Evolutionary conservation across 2,329 filamentous ascomycete genomes (phyloP), one percentile per base, ranked within the genome.

Genomic region (Aureobasidium leucospermi): DNA sequence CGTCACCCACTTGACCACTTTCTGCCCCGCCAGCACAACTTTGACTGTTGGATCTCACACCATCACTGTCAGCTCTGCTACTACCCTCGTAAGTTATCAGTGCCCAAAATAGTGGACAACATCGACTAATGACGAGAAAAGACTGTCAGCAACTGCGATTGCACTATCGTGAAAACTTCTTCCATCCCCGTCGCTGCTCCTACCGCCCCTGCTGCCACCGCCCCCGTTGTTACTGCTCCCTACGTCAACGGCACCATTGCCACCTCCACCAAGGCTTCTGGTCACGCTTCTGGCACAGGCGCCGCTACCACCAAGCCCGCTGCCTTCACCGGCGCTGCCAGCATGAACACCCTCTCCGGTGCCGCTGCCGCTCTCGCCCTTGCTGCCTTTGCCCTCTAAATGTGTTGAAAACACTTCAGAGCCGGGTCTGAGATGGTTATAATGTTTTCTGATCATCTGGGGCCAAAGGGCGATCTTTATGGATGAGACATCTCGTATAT

Each of bases 141-240:
- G 19, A 19, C 19, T 43, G 64, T 66, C 55, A 65, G 69, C 65
- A 64, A 66, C 15, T 71, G 68, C 68, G 71, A 79, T 49, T 76
- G 84, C 65, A 80, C 78, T 56, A 74, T 77, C 69, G 77, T 82
- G 62, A 72, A 81, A 65, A 66, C 71, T 64, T 79, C 79, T 59
- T 71, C 84, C 36, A 23, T 32, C 19, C 16, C 39, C 28, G 36
- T 23, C 32, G 29, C 45, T 11, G 19, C 19, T 19, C 19, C 19
- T 19, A 19, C 19, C 19, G 19, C 19, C 19, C 31, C 49, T 32
- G 39, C 38, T 29, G 28, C 62, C 53, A 32, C 64, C 49, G 56
- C 64, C 43, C 66, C 58, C 55, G 62, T 48, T 43, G 31, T 36
- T 28, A 28, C 62, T 45, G 48, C 61, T n/a, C 36, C 52, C 41